These are phyloP conservation scores for Calonectria pauciramosa DNA, from an alignment of 2,329 filamentous ascomycete genomes.

Conservation along the genomic window DNA sequence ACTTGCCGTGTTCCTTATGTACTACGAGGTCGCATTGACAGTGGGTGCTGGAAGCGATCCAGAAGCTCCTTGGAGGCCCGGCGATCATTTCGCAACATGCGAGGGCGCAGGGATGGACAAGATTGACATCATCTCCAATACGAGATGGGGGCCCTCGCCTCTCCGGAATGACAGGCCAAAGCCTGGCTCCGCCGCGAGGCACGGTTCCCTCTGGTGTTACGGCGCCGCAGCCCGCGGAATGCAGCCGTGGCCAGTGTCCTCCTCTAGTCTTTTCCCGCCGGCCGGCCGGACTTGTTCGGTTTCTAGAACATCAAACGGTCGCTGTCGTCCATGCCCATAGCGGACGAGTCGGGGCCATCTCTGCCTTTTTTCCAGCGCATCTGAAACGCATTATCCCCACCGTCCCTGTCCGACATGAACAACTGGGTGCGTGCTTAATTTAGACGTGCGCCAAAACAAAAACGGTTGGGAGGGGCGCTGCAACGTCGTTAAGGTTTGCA, in stretches of 20 bases:
- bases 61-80: neutral
- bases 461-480: neutral
- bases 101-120: neutral
- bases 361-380: neutral
- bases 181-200: neutral
- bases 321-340: neutral
- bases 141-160: neutral
- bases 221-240: neutral
- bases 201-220: neutral
- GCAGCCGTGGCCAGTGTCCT: neutral
- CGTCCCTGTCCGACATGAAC: neutral
- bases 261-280: neutral
- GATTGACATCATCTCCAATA: constrained; percentile 3
- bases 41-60: neutral
- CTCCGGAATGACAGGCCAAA: neutral
- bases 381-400: neutral
- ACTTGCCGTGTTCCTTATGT: neutral
- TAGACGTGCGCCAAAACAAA: neutral
- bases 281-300: neutral
- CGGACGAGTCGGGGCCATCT: neutral
- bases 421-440: neutral
- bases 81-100: constrained; percentile 1
- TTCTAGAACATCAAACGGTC: neutral
- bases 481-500: neutral
- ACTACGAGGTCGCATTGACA: neutral